A percentile compares a stretch with the other conserved stretches of the same genome.
Conservation (phyloP, 192 early-diverging fungal species). For the Coemansia sp. region DNA sequence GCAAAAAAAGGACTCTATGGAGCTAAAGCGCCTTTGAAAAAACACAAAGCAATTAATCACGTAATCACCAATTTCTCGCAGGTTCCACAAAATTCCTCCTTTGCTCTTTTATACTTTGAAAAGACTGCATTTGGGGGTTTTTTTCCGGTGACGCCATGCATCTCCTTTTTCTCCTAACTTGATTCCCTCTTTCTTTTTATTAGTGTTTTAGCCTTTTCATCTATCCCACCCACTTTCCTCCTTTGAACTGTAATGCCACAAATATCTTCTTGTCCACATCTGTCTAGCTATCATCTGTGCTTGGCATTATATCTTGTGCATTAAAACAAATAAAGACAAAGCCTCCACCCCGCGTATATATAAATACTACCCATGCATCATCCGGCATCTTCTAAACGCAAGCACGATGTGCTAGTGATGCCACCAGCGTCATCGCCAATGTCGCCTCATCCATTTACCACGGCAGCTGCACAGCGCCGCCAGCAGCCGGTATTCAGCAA, state of each 20-base stretch:
- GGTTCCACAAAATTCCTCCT: neutral
- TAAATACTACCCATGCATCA: slow-evolving; percentile 2
- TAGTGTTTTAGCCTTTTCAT: neutral
- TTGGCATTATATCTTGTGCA: neutral
- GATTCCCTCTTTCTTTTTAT: no score
- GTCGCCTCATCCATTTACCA: neutral
- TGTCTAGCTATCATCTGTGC: neutral
- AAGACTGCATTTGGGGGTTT: neutral
- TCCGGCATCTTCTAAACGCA: slow-evolving; percentile 10
- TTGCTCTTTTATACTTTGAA: neutral
- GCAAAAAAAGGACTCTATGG: neutral
- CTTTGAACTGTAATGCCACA: neutral
- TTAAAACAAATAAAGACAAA: no score
- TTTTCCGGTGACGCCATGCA: neutral
- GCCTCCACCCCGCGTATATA: no score
- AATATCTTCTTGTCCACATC: neutral
- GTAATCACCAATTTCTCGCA: neutral
- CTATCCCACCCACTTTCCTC: neutral
- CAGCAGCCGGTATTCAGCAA: neutral
- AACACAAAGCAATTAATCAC: neutral
- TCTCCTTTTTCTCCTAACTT: neutral
- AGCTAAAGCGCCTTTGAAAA: neutral
- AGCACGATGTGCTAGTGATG: slow-evolving; percentile 7
- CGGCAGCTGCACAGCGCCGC: neutral
- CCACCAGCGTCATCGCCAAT: neutral